phyloP scores from a whole-genome alignment of 345 rosid species.

The Eucalyptus coolabah region DNA sequence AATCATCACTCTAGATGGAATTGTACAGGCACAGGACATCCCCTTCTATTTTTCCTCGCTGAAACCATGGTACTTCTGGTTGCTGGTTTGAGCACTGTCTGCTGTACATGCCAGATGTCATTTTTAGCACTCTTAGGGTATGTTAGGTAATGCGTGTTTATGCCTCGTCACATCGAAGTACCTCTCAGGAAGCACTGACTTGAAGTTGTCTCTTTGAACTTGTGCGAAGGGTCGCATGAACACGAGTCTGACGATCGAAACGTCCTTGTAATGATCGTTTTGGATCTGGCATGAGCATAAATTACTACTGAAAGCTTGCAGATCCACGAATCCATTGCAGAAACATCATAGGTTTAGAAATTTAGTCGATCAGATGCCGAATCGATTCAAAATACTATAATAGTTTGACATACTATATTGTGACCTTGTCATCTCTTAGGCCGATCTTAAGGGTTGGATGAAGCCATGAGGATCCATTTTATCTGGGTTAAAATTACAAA shows the following conservation, averaged over 20 bases:
- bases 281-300: not conserved
- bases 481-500: not conserved
- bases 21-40: not conserved
- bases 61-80: not conserved
- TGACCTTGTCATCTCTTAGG: not conserved
- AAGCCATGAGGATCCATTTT: not conserved
- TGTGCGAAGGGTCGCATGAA: not conserved
- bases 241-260: not conserved
- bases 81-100: not conserved
- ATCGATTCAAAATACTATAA: accelerated
- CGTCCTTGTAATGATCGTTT: not conserved
- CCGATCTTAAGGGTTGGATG: not conserved
- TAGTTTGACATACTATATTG: not conserved
- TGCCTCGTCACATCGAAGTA: not conserved
- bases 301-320: not conserved
- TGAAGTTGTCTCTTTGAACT: not conserved
- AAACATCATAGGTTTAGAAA: not conserved
- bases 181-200: not conserved
- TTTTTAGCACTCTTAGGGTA: not conserved
- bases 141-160: not conserved
- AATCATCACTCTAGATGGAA: not conserved
- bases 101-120: not conserved
- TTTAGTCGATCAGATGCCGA: not conserved
- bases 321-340: not conserved
- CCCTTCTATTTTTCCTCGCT: not conserved